A percentile compares a stretch with the other conserved stretches of the same genome.
phyloP scores from a whole-genome alignment of 345 rosid species.

The Noccaea bulbosa region DNA sequence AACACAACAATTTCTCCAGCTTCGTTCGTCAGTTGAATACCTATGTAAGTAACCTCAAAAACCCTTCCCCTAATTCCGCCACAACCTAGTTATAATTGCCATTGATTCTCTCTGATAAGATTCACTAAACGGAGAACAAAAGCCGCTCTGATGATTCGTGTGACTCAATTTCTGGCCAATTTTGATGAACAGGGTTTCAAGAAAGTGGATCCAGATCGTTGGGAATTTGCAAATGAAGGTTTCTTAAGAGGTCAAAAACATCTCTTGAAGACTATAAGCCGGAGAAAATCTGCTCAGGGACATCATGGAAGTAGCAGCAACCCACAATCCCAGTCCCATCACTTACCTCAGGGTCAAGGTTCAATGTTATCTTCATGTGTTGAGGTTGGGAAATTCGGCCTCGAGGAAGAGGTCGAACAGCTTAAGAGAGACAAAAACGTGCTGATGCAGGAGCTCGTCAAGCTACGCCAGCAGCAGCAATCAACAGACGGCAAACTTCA shows the following conservation, averaged over 20 bases:
- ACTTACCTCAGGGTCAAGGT: conserved; percentile 45
- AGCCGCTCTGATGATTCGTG: background rate
- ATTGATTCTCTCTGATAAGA: background rate
- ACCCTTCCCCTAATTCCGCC: background rate
- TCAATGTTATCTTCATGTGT: conserved; percentile 54
- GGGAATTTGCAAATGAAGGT: conserved; percentile 58
- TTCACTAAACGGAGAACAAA: background rate
- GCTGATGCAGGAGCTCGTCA: conserved; percentile 60
- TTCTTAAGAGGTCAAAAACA: conserved; percentile 53
- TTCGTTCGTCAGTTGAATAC: conserved; percentile 91
- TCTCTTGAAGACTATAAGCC: conserved; percentile 47
- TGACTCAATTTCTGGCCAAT: background rate
- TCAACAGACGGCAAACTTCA: conserved; percentile 56
- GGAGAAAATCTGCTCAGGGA: conserved; percentile 56
- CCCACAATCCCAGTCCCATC: conserved; percentile 45
- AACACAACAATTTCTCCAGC: conserved; percentile 94
- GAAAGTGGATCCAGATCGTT: conserved; percentile 61
- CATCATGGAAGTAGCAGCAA: conserved; percentile 26
- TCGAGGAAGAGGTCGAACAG: conserved; percentile 64
- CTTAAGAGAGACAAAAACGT: conserved; percentile 66
- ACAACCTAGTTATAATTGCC: background rate
- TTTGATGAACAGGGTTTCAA: conserved; percentile 36
- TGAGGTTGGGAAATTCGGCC: conserved; percentile 61
- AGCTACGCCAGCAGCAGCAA: conserved; percentile 61
- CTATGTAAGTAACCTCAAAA: conserved; percentile 50